Evolutionary conservation across 345 rosid genomes (phyloP).

Genomic region (Psidium friedrichsthalianum): DNA sequence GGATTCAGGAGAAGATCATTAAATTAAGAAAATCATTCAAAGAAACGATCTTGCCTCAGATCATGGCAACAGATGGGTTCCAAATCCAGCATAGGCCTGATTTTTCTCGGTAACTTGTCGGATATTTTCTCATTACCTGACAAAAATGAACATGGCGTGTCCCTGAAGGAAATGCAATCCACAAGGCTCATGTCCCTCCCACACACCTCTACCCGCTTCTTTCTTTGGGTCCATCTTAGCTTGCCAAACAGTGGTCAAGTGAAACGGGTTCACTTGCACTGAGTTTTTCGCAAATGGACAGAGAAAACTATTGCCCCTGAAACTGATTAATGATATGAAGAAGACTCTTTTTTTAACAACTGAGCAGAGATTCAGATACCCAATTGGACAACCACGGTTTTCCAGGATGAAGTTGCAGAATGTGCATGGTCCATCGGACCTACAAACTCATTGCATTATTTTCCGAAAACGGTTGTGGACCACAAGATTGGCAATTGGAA

Average conservation of each 20-base stretch:
- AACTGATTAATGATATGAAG: neutral
- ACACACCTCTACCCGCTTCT: neutral
- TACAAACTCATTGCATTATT: neutral
- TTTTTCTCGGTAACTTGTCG: neutral
- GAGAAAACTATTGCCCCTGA: neutral
- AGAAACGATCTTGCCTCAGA: neutral
- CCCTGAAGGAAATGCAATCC: neutral
- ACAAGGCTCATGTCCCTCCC: neutral
- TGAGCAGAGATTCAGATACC: neutral
- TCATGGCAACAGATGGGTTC: neutral
- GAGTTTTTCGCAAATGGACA: neutral
- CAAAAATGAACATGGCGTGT: neutral
- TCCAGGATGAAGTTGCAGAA: neutral
- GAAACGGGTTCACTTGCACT: neutral
- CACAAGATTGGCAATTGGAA: neutral
- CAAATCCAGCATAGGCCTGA: neutral
- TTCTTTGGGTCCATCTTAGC: neutral
- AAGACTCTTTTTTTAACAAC: neutral
- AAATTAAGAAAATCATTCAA: neutral
- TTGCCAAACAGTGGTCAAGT: neutral
- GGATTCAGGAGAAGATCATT: neutral
- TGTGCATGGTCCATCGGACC: neutral
- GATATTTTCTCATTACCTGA: neutral
- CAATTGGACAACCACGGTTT: neutral
- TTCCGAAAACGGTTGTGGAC: neutral